These are phyloP conservation scores for Russula abietina DNA, from an alignment of 768 basidiomycete genomes.

Conservation along the genomic window DNA sequence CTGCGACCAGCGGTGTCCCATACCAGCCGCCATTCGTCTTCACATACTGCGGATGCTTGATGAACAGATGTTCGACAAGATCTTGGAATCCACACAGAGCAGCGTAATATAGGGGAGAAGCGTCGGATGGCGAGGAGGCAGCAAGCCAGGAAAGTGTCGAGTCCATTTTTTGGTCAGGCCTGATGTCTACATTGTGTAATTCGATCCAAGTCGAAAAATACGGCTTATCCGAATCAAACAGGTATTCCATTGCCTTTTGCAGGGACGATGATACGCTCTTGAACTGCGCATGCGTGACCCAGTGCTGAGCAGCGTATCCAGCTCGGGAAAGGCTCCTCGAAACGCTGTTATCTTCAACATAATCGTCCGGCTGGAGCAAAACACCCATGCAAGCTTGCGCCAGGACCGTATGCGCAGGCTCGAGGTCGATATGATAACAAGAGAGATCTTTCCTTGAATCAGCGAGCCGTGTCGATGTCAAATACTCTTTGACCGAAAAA, in stretches of 20 bases:
- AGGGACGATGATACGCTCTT: too few relatives aligned
- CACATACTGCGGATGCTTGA: neutral
- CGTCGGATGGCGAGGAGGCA: neutral
- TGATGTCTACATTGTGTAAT: neutral
- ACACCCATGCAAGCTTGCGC: too few relatives aligned
- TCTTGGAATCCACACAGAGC: neutral
- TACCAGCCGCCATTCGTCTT: neutral
- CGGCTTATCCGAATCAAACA: too few relatives aligned
- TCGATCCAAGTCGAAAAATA: neutral
- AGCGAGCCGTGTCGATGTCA: neutral
- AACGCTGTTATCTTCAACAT: too few relatives aligned
- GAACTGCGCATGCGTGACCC: too few relatives aligned
- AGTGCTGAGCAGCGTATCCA: neutral
- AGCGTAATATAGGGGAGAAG: too few relatives aligned
- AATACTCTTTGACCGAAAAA: slow-evolving; percentile 2
- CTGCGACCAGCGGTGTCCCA: neutral
- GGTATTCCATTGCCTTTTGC: too few relatives aligned
- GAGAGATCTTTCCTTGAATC: neutral
- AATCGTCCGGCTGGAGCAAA: neutral
- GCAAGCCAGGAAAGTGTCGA: neutral
- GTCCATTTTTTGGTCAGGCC: neutral
- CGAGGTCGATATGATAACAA: neutral
- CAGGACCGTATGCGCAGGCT: too few relatives aligned
- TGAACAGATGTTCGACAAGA: neutral
- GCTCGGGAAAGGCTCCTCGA: neutral